A percentile compares a stretch with the other conserved stretches of the same genome.
These are phyloP conservation scores for Kuraishia ogatae DNA, from an alignment of 805 yeast genomes.

Conservation along the genomic window DNA sequence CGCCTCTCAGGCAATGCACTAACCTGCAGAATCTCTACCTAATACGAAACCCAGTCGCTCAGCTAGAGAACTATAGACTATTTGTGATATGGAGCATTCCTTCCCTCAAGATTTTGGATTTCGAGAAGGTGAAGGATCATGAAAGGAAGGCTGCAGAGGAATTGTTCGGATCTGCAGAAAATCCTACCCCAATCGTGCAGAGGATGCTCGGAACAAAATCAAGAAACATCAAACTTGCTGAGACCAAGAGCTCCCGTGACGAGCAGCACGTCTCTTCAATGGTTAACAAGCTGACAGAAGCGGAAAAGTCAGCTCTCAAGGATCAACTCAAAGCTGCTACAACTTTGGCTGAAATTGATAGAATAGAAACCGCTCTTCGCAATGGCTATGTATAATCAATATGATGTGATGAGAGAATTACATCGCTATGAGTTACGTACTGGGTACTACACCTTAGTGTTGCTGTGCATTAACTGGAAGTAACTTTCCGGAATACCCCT, in stretches of 20 bases:
- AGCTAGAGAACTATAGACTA: constrained; percentile 44
- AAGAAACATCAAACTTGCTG: constrained; percentile 5
- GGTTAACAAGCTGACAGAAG: constrained; percentile 40
- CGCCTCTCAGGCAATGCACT: constrained; percentile 27
- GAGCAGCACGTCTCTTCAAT: constrained; percentile 6
- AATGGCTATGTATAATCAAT: constrained; percentile 17
- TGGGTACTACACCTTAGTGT: too few relatives aligned
- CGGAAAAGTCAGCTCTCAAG: constrained; percentile 43
- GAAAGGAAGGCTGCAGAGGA: constrained; percentile 42
- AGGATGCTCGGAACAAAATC: constrained; percentile 10
- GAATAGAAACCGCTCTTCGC: constrained; percentile 49
- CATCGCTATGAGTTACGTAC: too few relatives aligned
- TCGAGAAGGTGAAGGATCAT: constrained; percentile 42
- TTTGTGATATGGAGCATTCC: constrained; percentile 60
- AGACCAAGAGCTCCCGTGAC: constrained; percentile 7
- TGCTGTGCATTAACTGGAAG: too few relatives aligned
- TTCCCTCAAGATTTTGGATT: constrained; percentile 56
- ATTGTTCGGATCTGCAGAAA: constrained; percentile 28
- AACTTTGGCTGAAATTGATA: constrained; percentile 65
- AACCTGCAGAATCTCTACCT: constrained; percentile 41
- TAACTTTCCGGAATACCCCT: too few relatives aligned
- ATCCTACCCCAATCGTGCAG: constrained; percentile 23
- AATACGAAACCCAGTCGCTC: constrained; percentile 48
- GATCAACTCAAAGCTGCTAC: constrained; percentile 52
- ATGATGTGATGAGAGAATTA: too few relatives aligned